These are phyloP conservation scores for Clohesyomyces aquaticus DNA, from an alignment of 495 filamentous ascomycete genomes.

Conservation along the genomic window DNA sequence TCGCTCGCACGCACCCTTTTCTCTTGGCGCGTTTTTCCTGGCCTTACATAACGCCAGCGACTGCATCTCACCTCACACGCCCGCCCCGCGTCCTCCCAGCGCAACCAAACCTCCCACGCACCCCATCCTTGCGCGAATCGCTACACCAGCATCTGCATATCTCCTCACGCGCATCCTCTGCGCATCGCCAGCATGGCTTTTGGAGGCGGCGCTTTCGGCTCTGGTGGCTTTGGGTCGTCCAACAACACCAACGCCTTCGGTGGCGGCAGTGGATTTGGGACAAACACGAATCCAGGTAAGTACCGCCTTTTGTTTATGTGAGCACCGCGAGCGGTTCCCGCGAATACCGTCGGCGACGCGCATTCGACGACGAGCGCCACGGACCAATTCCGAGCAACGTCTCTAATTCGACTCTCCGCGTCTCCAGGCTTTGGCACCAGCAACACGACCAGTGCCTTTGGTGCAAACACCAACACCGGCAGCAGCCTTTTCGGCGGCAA, in stretches of 20 bases:
- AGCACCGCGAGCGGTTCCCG: conserved; percentile 14
- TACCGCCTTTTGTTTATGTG: conserved; percentile 13
- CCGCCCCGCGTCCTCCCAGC: conserved; percentile 6
- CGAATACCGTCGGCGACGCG: conserved; percentile 20
- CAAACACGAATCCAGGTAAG: conserved; percentile 38
- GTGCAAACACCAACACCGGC: conserved; percentile 48
- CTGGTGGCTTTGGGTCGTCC: conserved; percentile 58
- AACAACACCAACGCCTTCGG: conserved; percentile 50
- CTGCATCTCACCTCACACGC: conserved; percentile 4
- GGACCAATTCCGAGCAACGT: conserved; percentile 31
- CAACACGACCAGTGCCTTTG: conserved; percentile 45
- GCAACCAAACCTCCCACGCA: conserved; percentile 9
- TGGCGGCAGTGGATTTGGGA: conserved; percentile 33
- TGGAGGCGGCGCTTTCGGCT: conserved; percentile 45
- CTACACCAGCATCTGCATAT: conserved; percentile 16
- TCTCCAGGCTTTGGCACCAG: conserved; percentile 64
- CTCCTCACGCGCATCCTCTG: conserved; percentile 10
- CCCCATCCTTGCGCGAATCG: conserved; percentile 17
- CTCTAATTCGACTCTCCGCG: conserved; percentile 41
- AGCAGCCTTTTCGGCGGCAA: conserved; percentile 42
- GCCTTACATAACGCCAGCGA: background rate
- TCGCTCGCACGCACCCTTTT: conserved; percentile 4
- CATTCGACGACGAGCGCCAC: conserved; percentile 26
- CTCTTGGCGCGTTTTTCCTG: conserved; percentile 29
- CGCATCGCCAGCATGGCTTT: conserved; percentile 37